phyloP scores from a whole-genome alignment of 2,329 filamentous ascomycete genomes.

The Fusarium multiceps region DNA sequence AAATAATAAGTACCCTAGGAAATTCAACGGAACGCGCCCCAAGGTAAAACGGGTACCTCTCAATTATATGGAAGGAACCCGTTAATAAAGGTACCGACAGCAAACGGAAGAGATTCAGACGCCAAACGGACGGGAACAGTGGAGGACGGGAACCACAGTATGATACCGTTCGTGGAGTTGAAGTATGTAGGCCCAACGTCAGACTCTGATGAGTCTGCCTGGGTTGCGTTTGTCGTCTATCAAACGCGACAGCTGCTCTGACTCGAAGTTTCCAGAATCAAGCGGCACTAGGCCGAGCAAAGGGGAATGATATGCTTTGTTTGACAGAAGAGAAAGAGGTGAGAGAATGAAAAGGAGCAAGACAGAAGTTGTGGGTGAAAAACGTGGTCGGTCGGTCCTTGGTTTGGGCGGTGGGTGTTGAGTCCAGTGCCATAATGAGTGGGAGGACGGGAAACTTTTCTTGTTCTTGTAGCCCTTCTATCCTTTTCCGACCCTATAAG shows the following conservation, averaged over 20 bases:
- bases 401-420: slow-evolving; percentile 36
- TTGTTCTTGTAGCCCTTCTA: slow-evolving; percentile 9
- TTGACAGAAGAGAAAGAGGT: slow-evolving; percentile 14
- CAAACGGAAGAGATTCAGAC: slow-evolving; percentile 33
- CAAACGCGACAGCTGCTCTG: slow-evolving; percentile 8
- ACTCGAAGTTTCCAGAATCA: slow-evolving; percentile 1
- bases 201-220: slow-evolving; percentile 2
- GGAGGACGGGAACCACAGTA: slow-evolving; percentile 32
- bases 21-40: slow-evolving; percentile 26
- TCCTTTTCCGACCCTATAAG: slow-evolving; percentile 10
- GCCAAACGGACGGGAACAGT: slow-evolving; percentile 32
- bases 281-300: slow-evolving; percentile 20
- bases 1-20: slow-evolving; percentile 22
- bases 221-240: neutral
- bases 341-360: slow-evolving; percentile 36
- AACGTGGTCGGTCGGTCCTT: slow-evolving; percentile 40
- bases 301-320: slow-evolving; percentile 14
- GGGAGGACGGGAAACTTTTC: slow-evolving; percentile 36
- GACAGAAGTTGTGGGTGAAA: slow-evolving; percentile 37
- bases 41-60: slow-evolving; percentile 27
- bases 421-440: slow-evolving; percentile 4
- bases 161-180: slow-evolving; percentile 1
- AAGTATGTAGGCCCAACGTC: neutral
- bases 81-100: slow-evolving; percentile 26
- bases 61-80: slow-evolving; percentile 30